phyloP scores from a whole-genome alignment of 2,329 filamentous ascomycete genomes.

The Boeremia lycopersici region DNA sequence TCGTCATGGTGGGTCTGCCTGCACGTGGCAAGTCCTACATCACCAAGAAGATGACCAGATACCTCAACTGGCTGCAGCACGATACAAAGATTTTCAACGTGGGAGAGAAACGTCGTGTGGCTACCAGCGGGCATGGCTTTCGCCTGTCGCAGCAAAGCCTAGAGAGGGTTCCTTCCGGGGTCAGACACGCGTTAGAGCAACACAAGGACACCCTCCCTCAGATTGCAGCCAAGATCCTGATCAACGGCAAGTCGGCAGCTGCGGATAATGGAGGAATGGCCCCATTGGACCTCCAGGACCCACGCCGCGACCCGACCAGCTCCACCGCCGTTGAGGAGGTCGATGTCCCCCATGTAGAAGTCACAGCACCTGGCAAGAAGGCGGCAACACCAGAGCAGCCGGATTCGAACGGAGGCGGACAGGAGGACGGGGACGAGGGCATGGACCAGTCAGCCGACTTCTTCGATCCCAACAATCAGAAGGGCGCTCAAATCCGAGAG shows the following conservation, averaged over 20 bases:
- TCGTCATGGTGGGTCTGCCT: constrained; percentile 96
- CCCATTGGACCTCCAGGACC: constrained; percentile 39
- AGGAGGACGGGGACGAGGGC: constrained; percentile 52
- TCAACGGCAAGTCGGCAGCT: constrained; percentile 60
- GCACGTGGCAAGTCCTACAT: constrained; percentile 98
- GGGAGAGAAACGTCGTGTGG: constrained; percentile 84
- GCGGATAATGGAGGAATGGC: constrained; percentile 42
- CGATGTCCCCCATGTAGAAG: constrained; percentile 35
- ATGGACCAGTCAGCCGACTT: constrained; percentile 92
- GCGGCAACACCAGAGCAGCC: constrained; percentile 24
- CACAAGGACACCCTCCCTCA: constrained; percentile 39
- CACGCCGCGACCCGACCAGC: constrained; percentile 29
- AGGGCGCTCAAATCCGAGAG: constrained; percentile 82
- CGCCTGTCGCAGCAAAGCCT: constrained; percentile 42
- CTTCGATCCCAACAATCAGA: constrained; percentile 88
- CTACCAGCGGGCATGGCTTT: constrained; percentile 65
- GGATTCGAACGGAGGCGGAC: constrained; percentile 22
- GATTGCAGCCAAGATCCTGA: constrained; percentile 61
- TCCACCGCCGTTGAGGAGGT: constrained; percentile 36
- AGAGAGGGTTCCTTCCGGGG: constrained; percentile 33
- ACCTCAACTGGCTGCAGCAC: constrained; percentile 96
- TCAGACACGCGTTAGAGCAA: constrained; percentile 33
- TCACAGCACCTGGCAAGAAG: constrained; percentile 42
- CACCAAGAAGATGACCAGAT: constrained; percentile 95
- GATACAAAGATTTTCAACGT: constrained; percentile 97